Evolutionary conservation across 139 green algal species (phyloP).

Genomic region (Spirogloea muscicola): DNA sequence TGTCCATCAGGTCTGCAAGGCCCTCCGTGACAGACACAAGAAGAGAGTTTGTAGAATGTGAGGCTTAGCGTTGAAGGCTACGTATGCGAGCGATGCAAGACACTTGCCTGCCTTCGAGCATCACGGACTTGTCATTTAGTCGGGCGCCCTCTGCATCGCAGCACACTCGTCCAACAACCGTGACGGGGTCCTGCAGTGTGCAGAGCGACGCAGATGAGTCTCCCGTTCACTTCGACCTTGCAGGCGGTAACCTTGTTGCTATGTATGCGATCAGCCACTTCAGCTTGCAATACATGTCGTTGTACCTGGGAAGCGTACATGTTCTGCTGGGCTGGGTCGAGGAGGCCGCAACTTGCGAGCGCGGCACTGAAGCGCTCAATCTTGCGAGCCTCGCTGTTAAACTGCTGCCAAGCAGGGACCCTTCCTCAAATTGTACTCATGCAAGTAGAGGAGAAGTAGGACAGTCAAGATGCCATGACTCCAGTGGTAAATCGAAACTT

Average conservation of each 20-base stretch:
- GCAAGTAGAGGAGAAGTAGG: constrained; percentile 4
- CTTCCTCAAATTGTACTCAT: neutral
- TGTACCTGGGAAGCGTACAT: neutral
- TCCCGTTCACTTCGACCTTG: neutral
- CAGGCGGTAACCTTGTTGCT: too few species aligned
- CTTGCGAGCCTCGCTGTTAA: too few species aligned
- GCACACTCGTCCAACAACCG: constrained; percentile 48
- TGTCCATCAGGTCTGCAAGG: too few species aligned
- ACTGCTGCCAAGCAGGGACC: too few species aligned
- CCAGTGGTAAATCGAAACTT: neutral
- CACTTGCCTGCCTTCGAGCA: constrained; percentile 42
- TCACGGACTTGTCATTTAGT: constrained; percentile 46
- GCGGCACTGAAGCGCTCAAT: too few species aligned
- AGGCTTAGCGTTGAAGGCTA: too few species aligned
- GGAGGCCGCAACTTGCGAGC: neutral
- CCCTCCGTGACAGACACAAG: too few species aligned
- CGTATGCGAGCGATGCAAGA: too few species aligned
- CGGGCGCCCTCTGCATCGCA: constrained; percentile 44
- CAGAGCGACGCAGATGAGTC: neutral
- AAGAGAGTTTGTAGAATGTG: too few species aligned
- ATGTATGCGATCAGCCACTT: too few species aligned
- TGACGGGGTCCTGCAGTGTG: constrained; percentile 13
- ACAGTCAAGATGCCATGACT: neutral
- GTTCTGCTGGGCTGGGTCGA: constrained; percentile 5
- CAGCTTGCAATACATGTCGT: neutral